phyloP scores from a whole-genome alignment of 2,329 filamentous ascomycete genomes.

The Arachnomyces sp. region DNA sequence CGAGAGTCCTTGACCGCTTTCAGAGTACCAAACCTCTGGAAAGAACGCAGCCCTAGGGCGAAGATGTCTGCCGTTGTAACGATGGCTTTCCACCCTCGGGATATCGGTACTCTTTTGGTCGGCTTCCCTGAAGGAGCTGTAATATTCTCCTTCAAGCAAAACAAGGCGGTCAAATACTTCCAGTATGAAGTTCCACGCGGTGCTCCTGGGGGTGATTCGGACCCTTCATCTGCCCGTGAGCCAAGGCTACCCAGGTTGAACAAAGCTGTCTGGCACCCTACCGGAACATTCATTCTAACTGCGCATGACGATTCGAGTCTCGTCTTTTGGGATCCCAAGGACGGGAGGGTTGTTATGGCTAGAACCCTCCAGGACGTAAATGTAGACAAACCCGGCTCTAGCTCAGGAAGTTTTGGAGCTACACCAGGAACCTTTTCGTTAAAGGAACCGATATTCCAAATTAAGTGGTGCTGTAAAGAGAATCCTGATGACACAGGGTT shows the following conservation, averaged over 20 bases:
- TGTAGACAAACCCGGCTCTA: slow-evolving; percentile 57
- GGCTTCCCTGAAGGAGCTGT: slow-evolving; percentile 85
- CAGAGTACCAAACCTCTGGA: slow-evolving; percentile 81
- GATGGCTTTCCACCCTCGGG: slow-evolving; percentile 77
- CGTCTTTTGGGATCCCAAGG: slow-evolving; percentile 89
- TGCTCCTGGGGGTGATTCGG: slow-evolving; percentile 68
- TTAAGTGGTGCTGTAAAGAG: slow-evolving; percentile 88
- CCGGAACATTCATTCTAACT: slow-evolving; percentile 78
- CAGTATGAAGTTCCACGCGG: slow-evolving; percentile 74
- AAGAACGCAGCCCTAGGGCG: slow-evolving; percentile 59
- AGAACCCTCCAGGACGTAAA: slow-evolving; percentile 67
- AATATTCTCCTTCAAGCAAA: slow-evolving; percentile 91
- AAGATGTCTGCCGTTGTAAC: slow-evolving; percentile 61
- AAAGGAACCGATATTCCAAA: slow-evolving; percentile 66
- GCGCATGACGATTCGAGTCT: slow-evolving; percentile 85
- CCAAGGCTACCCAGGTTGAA: slow-evolving; percentile 65
- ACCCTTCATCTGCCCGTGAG: slow-evolving; percentile 53
- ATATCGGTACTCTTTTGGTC: slow-evolving; percentile 83
- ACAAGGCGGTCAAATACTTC: slow-evolving; percentile 67
- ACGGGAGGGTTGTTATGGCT: slow-evolving; percentile 74
- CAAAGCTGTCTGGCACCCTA: slow-evolving; percentile 89
- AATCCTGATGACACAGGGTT: slow-evolving; percentile 91
- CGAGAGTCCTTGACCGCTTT: slow-evolving; percentile 68
- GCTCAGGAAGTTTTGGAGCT: slow-evolving; percentile 33
- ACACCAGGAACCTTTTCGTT: slow-evolving; percentile 46